Conservation (phyloP, 306 rosid species). For the Pterocarpus macrocarpus region DNA sequence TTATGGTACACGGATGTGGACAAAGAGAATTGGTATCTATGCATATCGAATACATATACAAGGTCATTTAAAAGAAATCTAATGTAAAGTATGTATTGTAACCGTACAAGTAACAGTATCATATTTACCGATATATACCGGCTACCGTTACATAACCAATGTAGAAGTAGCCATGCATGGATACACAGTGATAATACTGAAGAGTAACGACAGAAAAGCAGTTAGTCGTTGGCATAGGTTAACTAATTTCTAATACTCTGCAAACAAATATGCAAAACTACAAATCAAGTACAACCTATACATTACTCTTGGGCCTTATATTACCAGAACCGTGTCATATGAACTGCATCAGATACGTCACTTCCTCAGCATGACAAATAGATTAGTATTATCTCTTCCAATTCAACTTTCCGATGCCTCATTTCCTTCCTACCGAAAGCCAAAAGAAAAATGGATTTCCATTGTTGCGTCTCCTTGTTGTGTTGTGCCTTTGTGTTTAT, state of each 20-base stretch:
- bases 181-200: background rate
- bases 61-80: too few species aligned
- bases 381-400: conserved; percentile 30
- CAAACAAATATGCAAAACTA: background rate
- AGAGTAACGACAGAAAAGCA: conserved; percentile 39
- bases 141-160: conserved; percentile 25
- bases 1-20: background rate
- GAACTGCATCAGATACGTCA: conserved; percentile 39
- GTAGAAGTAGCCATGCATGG: background rate
- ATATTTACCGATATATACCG: background rate
- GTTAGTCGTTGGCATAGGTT: conserved; percentile 42
- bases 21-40: background rate
- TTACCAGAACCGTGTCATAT: conserved; percentile 46
- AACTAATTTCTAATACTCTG: conserved; percentile 12
- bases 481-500: conserved; percentile 9
- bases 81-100: too few species aligned
- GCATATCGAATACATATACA: background rate
- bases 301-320: conserved; percentile 9
- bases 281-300: conserved; percentile 19
- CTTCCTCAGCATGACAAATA: conserved; percentile 44
- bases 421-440: conserved; percentile 26
- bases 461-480: conserved; percentile 38
- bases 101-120: background rate
- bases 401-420: conserved; percentile 14
- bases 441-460: background rate